Evolutionary conservation across 1,284 basidiomycete species (phyloP).

Genomic region (Ganoderma resinaceum): DNA sequence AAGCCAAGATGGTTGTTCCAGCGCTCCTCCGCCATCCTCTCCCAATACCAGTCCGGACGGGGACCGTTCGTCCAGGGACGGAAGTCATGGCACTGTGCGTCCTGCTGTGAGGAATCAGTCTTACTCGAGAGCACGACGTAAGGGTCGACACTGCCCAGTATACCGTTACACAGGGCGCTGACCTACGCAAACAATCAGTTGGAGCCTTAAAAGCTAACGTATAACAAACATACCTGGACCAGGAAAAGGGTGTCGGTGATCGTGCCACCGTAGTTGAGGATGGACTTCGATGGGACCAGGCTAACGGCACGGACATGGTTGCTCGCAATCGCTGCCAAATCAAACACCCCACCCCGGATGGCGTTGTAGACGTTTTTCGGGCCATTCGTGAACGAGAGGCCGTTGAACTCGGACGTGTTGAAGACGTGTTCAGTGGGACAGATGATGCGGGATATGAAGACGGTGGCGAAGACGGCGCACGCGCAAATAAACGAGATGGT

Average conservation of each 20-base stretch:
- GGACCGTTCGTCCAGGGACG: constrained; percentile 87
- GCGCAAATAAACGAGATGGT: constrained; percentile 96
- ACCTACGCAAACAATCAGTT: constrained; percentile 57
- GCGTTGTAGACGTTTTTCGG: constrained; percentile 82
- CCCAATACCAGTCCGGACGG: constrained; percentile 97
- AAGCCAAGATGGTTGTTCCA: constrained; percentile 91
- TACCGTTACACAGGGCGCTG: constrained; percentile 91
- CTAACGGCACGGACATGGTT: constrained; percentile 75
- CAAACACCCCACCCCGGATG: constrained; percentile 94
- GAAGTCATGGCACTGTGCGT: constrained; percentile 95
- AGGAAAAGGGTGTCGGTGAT: constrained; percentile 88
- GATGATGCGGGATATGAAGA: constrained; percentile 87
- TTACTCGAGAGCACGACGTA: constrained; percentile 65
- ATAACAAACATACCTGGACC: constrained; percentile 74
- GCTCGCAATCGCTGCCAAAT: constrained; percentile 66
- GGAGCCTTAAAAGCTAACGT: neutral
- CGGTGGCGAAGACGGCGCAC: constrained; percentile 92
- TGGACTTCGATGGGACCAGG: constrained; percentile 77
- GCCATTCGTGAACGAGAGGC: constrained; percentile 69
- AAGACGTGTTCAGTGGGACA: constrained; percentile 96
- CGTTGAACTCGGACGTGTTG: constrained; percentile 77
- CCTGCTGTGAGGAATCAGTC: constrained; percentile 79
- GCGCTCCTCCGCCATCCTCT: constrained; percentile 90
- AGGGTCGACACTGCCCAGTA: constrained; percentile 59
- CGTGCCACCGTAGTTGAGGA: constrained; percentile 87